Evolutionary conservation across 164 flowering plant genomes (phyloP).

Genomic region (Liquidambar formosana): DNA sequence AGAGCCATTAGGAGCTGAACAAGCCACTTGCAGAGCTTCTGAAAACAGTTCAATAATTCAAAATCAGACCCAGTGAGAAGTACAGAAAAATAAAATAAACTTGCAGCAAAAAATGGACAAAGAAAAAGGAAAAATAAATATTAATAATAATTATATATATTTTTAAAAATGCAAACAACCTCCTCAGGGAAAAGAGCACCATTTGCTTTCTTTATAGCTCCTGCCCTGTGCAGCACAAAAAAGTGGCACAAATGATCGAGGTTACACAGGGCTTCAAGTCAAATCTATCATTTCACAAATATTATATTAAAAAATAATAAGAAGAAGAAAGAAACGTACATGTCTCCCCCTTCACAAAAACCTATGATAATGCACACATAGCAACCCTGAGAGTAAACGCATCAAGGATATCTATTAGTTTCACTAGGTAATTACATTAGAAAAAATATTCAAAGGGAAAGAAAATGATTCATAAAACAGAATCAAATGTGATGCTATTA

Average conservation of each 20-base stretch:
- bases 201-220: conserved; percentile 77
- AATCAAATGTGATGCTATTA: too few species aligned
- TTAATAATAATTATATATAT: neutral
- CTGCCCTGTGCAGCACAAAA: conserved; percentile 58
- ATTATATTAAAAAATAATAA: conserved; percentile 3
- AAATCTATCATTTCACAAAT: conserved; percentile 2
- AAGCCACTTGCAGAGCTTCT: conserved; percentile 97
- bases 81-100: neutral
- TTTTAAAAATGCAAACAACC: too few species aligned
- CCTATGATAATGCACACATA: conserved; percentile 95
- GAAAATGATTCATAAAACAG: too few species aligned
- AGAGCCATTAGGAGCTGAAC: conserved; percentile 96
- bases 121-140: neutral
- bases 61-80: conserved; percentile 4
- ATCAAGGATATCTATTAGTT: neutral
- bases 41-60: conserved; percentile 20
- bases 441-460: neutral
- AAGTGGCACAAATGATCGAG: neutral
- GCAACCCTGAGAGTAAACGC: conserved; percentile 68
- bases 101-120: neutral
- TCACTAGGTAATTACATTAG: too few species aligned
- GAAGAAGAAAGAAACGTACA: conserved; percentile 51
- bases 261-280: neutral
- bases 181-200: conserved; percentile 80
- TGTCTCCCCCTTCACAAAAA: conserved; percentile 95